Evolutionary conservation across 202 grass and related monocot species (phyloP).

Genomic region (Elaeis oleifera): DNA sequence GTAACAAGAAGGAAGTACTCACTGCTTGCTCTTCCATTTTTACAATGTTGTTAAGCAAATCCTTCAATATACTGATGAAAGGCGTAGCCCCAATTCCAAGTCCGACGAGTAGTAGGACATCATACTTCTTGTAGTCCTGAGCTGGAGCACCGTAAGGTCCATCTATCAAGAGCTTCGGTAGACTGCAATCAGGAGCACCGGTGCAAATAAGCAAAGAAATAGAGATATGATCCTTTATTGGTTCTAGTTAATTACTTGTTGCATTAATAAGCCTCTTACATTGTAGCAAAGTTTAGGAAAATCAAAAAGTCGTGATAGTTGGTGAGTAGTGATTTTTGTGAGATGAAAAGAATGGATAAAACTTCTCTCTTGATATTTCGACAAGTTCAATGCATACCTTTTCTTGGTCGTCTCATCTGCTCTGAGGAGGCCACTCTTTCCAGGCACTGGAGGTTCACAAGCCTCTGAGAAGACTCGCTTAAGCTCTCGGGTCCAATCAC

Average conservation of each 20-base stretch:
- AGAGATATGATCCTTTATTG: background rate
- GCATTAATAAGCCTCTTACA: no score
- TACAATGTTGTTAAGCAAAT: slow-evolving; percentile 80
- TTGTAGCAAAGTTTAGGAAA: slow-evolving; percentile 5
- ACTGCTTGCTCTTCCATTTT: slow-evolving; percentile 87
- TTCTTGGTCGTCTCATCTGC: slow-evolving; percentile 46
- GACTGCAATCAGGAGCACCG: slow-evolving; percentile 22
- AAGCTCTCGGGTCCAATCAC: slow-evolving; percentile 92
- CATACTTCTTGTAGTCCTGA: slow-evolving; percentile 87
- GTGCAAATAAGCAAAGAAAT: background rate
- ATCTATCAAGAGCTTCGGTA: slow-evolving; percentile 91
- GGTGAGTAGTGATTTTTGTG: background rate
- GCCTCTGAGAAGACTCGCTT: slow-evolving; percentile 78
- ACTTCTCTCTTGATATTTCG: slow-evolving; percentile 1
- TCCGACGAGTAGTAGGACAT: slow-evolving; percentile 84
- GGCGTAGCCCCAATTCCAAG: slow-evolving; percentile 87
- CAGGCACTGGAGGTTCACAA: background rate
- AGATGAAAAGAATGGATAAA: slow-evolving; percentile 6
- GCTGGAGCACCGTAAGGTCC: slow-evolving; percentile 83
- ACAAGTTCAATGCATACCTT: slow-evolving; percentile 27
- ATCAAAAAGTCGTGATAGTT: background rate
- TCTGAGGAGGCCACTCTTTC: no score
- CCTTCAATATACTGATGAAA: slow-evolving; percentile 96
- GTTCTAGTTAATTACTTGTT: no score
- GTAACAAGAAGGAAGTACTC: slow-evolving; percentile 25